Evolutionary conservation across 2,329 filamentous ascomycete species (phyloP).

Genomic region (Huntiella omanensis): DNA sequence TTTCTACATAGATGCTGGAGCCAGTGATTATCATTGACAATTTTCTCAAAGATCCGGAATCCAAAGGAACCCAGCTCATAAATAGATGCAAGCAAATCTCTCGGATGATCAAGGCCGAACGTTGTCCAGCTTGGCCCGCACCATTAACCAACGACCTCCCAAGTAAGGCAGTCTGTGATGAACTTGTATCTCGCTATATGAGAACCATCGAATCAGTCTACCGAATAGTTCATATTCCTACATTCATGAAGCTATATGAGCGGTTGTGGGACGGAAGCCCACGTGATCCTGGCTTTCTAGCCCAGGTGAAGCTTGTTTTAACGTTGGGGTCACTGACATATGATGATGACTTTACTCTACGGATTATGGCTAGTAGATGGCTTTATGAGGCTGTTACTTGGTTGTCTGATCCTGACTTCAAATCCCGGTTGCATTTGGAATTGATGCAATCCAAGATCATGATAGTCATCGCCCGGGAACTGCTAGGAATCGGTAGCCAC

Average conservation of each 20-base stretch:
- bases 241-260: conserved; percentile 30
- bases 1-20: conserved; percentile 1
- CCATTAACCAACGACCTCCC: conserved; percentile 26
- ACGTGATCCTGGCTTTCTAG: conserved; percentile 26
- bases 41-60: conserved; percentile 20
- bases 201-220: conserved; percentile 27
- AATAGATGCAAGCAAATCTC: conserved; percentile 34
- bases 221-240: conserved; percentile 32
- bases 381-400: conserved; percentile 37
- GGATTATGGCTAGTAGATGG: conserved; percentile 33
- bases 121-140: conserved; percentile 29
- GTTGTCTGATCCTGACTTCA: conserved; percentile 33
- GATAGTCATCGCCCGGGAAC: conserved; percentile 24
- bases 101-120: conserved; percentile 29
- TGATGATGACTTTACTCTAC: conserved; percentile 31
- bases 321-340: conserved; percentile 34
- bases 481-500: conserved; percentile 22
- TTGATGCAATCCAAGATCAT: conserved; percentile 30
- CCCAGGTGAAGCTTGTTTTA: conserved; percentile 38
- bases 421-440: conserved; percentile 29
- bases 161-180: conserved; percentile 23
- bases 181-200: conserved; percentile 30
- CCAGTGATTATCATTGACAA: conserved; percentile 20
- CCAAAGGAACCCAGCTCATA: conserved; percentile 20
- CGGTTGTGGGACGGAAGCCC: conserved; percentile 24